Conservation (phyloP, 108 stramenopile species). For the Epipyxis sp. region DNA sequence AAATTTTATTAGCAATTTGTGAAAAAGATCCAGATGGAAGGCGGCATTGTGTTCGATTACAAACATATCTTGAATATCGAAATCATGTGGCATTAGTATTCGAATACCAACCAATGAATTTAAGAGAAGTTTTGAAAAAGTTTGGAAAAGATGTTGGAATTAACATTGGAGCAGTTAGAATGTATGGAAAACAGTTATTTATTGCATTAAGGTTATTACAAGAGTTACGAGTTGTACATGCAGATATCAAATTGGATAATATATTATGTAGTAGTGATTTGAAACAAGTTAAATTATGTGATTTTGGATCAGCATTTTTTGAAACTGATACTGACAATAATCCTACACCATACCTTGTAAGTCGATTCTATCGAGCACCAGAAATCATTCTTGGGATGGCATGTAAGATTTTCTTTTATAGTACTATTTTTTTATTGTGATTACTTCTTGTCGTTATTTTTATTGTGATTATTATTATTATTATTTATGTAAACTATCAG, state of each 20-base stretch:
- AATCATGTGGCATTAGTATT: conserved; percentile 76
- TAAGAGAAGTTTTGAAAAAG: conserved; percentile 76
- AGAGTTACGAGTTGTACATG: conserved; percentile 79
- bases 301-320: conserved; percentile 86
- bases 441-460: too few relatives aligned
- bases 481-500: too few relatives aligned
- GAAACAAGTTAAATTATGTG: conserved; percentile 73
- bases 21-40: conserved; percentile 42
- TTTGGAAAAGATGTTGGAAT: conserved; percentile 89
- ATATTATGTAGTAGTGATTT: conserved; percentile 85
- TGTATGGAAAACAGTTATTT: conserved; percentile 84
- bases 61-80: conserved; percentile 60
- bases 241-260: conserved; percentile 98
- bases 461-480: too few relatives aligned
- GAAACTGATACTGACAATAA: conserved; percentile 69
- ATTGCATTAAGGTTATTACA: conserved; percentile 76
- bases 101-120: conserved; percentile 73
- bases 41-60: conserved; percentile 53
- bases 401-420: too few relatives aligned
- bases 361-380: conserved; percentile 95
- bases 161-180: conserved; percentile 75
- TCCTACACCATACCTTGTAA: conserved; percentile 91
- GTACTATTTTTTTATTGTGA: too few relatives aligned
- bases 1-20: conserved; percentile 41
- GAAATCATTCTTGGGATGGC: conserved; percentile 94